phyloP scores from a whole-genome alignment of 148 eudicot species.

The Pouteria glomerata region DNA sequence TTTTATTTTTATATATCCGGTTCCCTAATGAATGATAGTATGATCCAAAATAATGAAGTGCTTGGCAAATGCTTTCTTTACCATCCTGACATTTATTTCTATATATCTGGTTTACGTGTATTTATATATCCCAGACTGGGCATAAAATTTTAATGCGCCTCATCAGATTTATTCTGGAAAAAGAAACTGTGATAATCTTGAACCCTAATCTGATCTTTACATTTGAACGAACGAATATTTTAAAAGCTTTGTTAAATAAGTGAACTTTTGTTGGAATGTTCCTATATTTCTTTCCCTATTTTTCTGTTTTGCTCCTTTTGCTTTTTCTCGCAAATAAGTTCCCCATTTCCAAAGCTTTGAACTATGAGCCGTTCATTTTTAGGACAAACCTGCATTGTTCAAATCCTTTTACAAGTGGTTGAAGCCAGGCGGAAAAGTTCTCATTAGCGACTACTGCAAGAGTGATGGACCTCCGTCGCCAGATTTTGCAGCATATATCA shows the following conservation, averaged over 20 bases:
- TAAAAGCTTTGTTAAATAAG: background rate
- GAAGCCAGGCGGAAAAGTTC: conserved; percentile 95
- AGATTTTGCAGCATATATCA: conserved; percentile 81
- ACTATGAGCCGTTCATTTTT: conserved; percentile 15
- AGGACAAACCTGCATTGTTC: conserved; percentile 96
- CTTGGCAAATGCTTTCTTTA: background rate
- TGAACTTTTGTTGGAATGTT: background rate
- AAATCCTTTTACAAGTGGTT: conserved; percentile 87
- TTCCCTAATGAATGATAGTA: no score
- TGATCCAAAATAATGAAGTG: background rate
- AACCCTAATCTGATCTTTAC: background rate
- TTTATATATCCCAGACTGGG: background rate
- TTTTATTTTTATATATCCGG: background rate
- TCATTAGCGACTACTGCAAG: conserved; percentile 89
- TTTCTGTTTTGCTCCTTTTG: background rate
- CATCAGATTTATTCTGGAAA: background rate
- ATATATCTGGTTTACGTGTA: background rate
- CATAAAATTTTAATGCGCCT: background rate
- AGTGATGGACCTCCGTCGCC: conserved; percentile 55
- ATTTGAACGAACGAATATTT: background rate
- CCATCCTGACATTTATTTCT: background rate
- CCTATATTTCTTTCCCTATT: background rate
- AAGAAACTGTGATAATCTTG: background rate
- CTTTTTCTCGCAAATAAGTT: background rate
- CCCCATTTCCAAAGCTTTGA: background rate